Percentiles rank a stretch among this genome's conserved stretches.
These are phyloP conservation scores for Neocucurbitaria cava DNA, from an alignment of 2,329 filamentous ascomycete genomes.

Conservation along the genomic window DNA sequence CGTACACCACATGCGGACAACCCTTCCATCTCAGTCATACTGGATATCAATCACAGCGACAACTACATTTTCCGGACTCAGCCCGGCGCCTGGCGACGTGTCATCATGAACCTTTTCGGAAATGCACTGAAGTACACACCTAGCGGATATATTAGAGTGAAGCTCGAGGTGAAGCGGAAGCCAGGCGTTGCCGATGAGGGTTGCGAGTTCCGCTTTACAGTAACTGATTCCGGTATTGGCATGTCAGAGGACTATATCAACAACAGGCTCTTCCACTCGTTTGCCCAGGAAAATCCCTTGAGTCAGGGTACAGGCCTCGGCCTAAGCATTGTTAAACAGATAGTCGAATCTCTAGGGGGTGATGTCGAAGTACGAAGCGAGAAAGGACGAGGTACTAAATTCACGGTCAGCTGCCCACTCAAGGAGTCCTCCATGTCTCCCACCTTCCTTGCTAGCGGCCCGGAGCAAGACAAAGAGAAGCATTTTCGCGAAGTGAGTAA, in stretches of 20 bases:
- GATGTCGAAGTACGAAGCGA: conserved; percentile 47
- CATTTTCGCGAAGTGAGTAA: conserved; percentile 31
- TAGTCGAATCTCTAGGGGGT: conserved; percentile 47
- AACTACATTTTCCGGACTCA: conserved; percentile 48
- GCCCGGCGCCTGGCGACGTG: conserved; percentile 47
- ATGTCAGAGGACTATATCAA: conserved; percentile 51
- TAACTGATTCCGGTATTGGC: conserved; percentile 50
- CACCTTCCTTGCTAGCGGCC: conserved; percentile 24
- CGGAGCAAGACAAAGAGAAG: conserved; percentile 32
- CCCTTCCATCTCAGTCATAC: conserved; percentile 38
- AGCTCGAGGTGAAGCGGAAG: conserved; percentile 40
- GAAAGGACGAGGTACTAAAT: conserved; percentile 46
- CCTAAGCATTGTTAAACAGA: conserved; percentile 49
- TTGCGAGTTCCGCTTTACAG: conserved; percentile 40
- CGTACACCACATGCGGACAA: conserved; percentile 19
- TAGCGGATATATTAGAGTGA: conserved; percentile 46
- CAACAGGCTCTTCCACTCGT: conserved; percentile 47
- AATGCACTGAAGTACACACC: conserved; percentile 51
- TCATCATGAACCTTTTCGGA: conserved; percentile 51
- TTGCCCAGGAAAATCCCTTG: conserved; percentile 49
- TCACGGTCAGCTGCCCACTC: conserved; percentile 45
- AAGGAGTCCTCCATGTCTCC: conserved; percentile 42
- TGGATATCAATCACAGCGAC: conserved; percentile 45
- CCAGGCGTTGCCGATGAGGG: conserved; percentile 26
- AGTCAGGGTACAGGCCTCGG: conserved; percentile 50